Conservation (phyloP, 2,329 filamentous ascomycete genomes). For the Westerdykella ornata region DNA sequence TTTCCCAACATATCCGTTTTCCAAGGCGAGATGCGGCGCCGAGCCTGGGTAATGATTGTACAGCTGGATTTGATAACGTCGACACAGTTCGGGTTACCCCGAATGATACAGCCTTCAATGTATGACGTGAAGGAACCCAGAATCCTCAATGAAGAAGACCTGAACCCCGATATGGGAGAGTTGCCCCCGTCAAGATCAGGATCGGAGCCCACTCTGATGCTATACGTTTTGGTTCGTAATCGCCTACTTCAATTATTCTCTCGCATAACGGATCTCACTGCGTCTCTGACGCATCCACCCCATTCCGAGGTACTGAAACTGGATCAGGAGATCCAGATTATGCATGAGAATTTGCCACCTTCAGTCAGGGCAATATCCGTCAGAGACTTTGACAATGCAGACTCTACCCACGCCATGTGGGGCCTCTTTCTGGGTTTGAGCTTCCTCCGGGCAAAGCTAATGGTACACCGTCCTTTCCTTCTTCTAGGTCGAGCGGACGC, state of each 20-base stretch:
- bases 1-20: constrained; percentile 44
- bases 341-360: constrained; percentile 18
- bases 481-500: constrained; percentile 31
- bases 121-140: constrained; percentile 36
- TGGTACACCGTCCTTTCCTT: constrained; percentile 36
- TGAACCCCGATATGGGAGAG: constrained; percentile 33
- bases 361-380: constrained; percentile 10
- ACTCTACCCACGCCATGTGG: constrained; percentile 17
- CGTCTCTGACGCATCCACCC: constrained; percentile 18
- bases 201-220: constrained; percentile 20
- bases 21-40: constrained; percentile 54
- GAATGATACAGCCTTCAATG: constrained; percentile 34
- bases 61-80: constrained; percentile 37
- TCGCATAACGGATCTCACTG: constrained; percentile 26
- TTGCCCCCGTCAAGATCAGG: constrained; percentile 25
- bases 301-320: constrained; percentile 27
- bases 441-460: constrained; percentile 29
- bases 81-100: constrained; percentile 35
- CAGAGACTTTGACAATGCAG: constrained; percentile 10
- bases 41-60: constrained; percentile 52
- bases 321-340: constrained; percentile 18
- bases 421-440: constrained; percentile 27
- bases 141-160: constrained; percentile 39
- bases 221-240: constrained; percentile 24
- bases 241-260: constrained; percentile 21